phyloP scores from a whole-genome alignment of 1,284 basidiomycete genomes.

The Coriolopsis trogii region DNA sequence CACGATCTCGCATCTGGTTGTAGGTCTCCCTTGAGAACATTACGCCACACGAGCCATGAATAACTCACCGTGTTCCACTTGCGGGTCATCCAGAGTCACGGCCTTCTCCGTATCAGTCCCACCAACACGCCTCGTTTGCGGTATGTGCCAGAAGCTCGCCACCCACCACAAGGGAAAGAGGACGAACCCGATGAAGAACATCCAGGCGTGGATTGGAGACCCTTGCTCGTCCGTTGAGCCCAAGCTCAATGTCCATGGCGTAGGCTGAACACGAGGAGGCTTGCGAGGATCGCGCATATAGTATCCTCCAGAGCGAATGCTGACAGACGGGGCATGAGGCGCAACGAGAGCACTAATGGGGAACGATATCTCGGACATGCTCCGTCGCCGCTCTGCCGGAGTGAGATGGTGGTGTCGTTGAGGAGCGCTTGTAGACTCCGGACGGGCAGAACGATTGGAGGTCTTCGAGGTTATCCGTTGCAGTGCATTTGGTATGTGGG shows the following conservation, averaged over 20 bases:
- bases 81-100: slow-evolving; percentile 74
- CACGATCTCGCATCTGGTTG: slow-evolving; percentile 69
- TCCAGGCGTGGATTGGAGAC: slow-evolving; percentile 72
- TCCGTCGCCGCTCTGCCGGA: slow-evolving; percentile 26
- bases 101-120: slow-evolving; percentile 66
- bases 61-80: slow-evolving; percentile 70
- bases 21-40: slow-evolving; percentile 6
- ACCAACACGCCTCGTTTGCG: slow-evolving; percentile 62
- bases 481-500: slow-evolving; percentile 33
- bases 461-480: slow-evolving; percentile 42
- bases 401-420: too few relatives aligned
- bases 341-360: slow-evolving; percentile 75
- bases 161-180: slow-evolving; percentile 80
- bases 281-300: slow-evolving; percentile 80
- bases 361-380: slow-evolving; percentile 53
- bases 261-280: slow-evolving; percentile 57
- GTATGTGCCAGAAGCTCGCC: slow-evolving; percentile 61
- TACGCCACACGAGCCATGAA: not conserved
- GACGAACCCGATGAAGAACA: slow-evolving; percentile 74
- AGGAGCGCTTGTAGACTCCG: slow-evolving; percentile 23
- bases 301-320: slow-evolving; percentile 51
- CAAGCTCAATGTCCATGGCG: slow-evolving; percentile 62
- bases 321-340: slow-evolving; percentile 73
- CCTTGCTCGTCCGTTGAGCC: slow-evolving; percentile 56
- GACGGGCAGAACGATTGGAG: slow-evolving; percentile 29